Percentiles rank a stretch among this genome's conserved stretches.
Evolutionary conservation across 108 stramenopile genomes (phyloP).

Genomic region (Epipyxis sp.): DNA sequence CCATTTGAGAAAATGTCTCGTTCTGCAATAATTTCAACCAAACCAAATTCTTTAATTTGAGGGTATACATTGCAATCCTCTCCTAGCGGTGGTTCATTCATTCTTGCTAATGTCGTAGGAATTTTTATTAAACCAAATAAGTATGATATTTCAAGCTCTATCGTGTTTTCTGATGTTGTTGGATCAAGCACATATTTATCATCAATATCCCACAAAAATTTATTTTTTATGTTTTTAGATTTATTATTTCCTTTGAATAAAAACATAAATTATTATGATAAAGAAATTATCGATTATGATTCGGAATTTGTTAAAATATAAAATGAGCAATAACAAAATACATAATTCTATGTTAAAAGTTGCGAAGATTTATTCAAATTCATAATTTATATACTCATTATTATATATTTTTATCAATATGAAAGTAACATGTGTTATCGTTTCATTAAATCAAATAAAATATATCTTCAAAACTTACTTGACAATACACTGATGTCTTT

Average conservation of each 20-base stretch:
- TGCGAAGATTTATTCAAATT: too few relatives aligned
- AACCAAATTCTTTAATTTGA: not conserved
- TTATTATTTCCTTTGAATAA: not conserved
- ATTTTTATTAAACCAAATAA: not conserved
- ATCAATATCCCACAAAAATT: not conserved
- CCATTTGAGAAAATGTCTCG: too few relatives aligned
- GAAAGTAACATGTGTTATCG: too few relatives aligned
- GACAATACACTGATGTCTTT: not conserved
- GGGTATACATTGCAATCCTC: not conserved
- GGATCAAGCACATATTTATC: not conserved
- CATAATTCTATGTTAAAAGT: too few relatives aligned
- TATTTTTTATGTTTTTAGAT: not conserved
- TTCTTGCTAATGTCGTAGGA: not conserved
- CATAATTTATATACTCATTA: too few relatives aligned
- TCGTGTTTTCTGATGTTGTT: not conserved
- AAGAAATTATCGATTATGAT: too few relatives aligned
- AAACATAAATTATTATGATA: not conserved
- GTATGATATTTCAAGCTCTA: not conserved
- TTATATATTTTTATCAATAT: too few relatives aligned
- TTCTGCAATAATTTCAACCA: not conserved
- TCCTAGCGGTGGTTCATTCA: not conserved
- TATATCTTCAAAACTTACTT: not conserved
- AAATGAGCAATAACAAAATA: too few relatives aligned
- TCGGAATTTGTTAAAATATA: too few relatives aligned
- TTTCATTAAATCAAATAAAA: not conserved